Percentiles rank a stretch among this genome's conserved stretches.
These are phyloP conservation scores for Psidium guajava DNA, from an alignment of 345 rosid species.

Conservation along the genomic window DNA sequence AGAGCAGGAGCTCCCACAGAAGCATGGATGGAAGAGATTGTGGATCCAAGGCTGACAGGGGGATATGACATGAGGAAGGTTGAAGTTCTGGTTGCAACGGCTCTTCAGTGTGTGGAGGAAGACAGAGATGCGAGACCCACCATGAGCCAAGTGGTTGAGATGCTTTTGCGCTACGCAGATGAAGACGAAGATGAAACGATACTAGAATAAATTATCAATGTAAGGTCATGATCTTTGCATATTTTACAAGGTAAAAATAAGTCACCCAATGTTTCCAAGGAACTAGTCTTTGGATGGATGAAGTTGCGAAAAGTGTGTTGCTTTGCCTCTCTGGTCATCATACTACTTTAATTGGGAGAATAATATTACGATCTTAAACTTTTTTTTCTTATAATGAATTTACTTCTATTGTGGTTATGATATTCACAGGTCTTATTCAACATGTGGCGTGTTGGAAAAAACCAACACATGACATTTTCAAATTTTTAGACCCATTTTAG, in stretches of 20 bases:
- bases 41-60: slow-evolving; percentile 8
- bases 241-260: not conserved
- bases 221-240: not conserved
- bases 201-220: not conserved
- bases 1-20: not conserved
- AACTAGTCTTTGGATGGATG: not conserved
- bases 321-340: not conserved
- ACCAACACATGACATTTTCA: not conserved
- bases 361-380: not conserved
- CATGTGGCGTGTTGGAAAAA: too few species aligned
- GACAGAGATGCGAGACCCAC: slow-evolving; percentile 14
- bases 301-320: not conserved
- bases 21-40: slow-evolving; percentile 2
- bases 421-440: too few species aligned
- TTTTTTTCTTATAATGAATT: not conserved
- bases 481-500: not conserved
- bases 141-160: slow-evolving; percentile 17
- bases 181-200: not conserved
- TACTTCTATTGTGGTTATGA: not conserved
- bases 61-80: not conserved
- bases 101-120: slow-evolving; percentile 10
- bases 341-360: not conserved
- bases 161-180: not conserved
- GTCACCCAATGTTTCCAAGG: not conserved
- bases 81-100: slow-evolving; percentile 5